Conservation (phyloP, 2,329 filamentous ascomycete genomes). For the Clarireedia paspali region DNA sequence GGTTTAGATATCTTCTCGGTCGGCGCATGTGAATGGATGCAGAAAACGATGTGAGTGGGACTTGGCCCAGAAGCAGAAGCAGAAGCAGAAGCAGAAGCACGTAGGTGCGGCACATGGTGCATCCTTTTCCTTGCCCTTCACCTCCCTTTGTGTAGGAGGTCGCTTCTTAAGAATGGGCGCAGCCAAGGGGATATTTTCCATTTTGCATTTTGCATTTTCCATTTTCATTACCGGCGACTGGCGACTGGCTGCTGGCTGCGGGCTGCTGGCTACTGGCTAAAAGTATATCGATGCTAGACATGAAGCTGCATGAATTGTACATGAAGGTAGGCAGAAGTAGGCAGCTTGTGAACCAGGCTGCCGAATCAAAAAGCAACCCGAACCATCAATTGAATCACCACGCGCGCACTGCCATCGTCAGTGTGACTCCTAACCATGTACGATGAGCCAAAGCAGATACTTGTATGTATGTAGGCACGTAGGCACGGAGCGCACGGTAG, state of each 20-base stretch:
- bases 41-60: no score
- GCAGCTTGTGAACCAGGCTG: constrained; percentile 1
- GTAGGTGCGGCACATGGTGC: constrained; percentile 1
- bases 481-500: neutral
- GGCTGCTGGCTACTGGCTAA: no score
- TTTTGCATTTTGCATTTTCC: no score
- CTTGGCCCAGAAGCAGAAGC: no score
- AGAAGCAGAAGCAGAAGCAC: no score
- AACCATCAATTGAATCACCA: neutral
- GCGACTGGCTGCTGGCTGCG: no score
- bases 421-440: constrained; percentile 5
- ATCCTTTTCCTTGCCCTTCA: neutral
- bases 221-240: no score
- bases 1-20: no score
- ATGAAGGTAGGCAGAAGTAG: constrained; percentile 1
- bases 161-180: neutral
- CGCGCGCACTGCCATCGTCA: neutral
- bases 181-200: neutral
- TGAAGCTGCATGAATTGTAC: neutral
- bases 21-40: no score
- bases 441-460: neutral
- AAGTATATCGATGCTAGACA: neutral
- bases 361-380: neutral
- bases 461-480: neutral
- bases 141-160: neutral